A percentile compares a stretch with the other conserved stretches of the same genome.
Evolutionary conservation across 2,329 filamentous ascomycete genomes (phyloP).

Genomic region (Huntiella savannae): DNA sequence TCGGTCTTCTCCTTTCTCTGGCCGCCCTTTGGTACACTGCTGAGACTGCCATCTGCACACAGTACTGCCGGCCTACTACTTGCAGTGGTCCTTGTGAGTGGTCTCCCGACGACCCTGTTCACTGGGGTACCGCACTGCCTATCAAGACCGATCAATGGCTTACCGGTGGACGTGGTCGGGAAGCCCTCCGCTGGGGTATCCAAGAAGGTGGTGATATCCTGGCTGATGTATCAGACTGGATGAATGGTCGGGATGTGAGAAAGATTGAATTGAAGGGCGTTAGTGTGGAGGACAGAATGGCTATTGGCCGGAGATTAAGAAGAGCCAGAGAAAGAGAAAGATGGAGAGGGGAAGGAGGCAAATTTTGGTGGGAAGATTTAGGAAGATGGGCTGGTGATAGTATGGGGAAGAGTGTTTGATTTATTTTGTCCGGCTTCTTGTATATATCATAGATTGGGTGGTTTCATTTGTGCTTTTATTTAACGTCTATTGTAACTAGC

Average conservation of each 20-base stretch:
- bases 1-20: constrained; percentile 27
- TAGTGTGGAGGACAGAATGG: constrained; percentile 25
- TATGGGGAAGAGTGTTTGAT: background rate
- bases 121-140: constrained; percentile 40
- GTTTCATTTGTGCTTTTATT: constrained; percentile 1
- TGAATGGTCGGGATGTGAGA: constrained; percentile 23
- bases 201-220: constrained; percentile 28
- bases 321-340: constrained; percentile 22
- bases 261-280: constrained; percentile 18
- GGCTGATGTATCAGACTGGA: constrained; percentile 29
- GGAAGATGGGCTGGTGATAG: background rate
- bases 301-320: constrained; percentile 29
- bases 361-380: background rate
- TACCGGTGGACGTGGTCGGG: constrained; percentile 31
- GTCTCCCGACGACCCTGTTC: constrained; percentile 35
- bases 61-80: constrained; percentile 34
- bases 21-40: constrained; percentile 32
- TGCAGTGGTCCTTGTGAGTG: constrained; percentile 34
- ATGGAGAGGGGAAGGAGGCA: background rate
- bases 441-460: background rate
- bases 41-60: constrained; percentile 33
- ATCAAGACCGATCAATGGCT: constrained; percentile 44
- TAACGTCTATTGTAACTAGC: background rate
- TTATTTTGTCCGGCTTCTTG: background rate
- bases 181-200: constrained; percentile 18